Evolutionary conservation across 2,329 filamentous ascomycete species (phyloP).

Genomic region (Ophiocordyceps robertsii): DNA sequence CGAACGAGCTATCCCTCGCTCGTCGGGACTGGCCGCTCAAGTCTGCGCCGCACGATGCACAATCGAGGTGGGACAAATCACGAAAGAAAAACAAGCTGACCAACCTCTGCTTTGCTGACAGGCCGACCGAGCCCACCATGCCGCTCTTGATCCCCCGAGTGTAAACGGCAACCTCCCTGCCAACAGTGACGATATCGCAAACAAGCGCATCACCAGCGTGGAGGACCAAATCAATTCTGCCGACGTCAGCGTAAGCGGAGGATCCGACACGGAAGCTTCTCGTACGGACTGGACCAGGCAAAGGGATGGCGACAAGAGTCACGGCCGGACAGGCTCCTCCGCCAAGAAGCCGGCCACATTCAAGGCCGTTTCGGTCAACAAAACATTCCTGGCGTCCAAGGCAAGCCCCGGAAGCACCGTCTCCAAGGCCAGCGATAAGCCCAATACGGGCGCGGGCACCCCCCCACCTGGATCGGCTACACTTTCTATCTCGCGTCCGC

Average conservation of each 20-base stretch:
- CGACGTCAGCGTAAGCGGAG: conserved; percentile 57
- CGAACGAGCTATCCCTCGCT: background rate
- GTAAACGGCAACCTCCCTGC: conserved; percentile 32
- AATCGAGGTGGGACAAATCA: background rate
- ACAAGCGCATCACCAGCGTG: conserved; percentile 42
- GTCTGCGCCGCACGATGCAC: background rate
- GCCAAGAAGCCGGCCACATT: conserved; percentile 67
- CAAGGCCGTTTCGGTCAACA: conserved; percentile 77
- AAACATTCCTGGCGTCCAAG: conserved; percentile 70
- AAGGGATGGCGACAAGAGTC: conserved; percentile 43
- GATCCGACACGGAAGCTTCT: conserved; percentile 64
- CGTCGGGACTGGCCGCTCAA: background rate
- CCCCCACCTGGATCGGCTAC: conserved; percentile 31
- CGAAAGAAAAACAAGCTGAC: conserved; percentile 11
- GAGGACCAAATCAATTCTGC: conserved; percentile 48
- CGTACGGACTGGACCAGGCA: conserved; percentile 40
- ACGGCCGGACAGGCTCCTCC: conserved; percentile 43
- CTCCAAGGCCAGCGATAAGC: conserved; percentile 38
- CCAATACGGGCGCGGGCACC: conserved; percentile 29
- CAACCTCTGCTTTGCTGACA: conserved; percentile 3
- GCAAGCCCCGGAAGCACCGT: conserved; percentile 27
- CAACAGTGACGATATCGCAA: conserved; percentile 36
- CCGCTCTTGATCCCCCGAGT: conserved; percentile 25
- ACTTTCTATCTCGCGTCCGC: conserved; percentile 46
- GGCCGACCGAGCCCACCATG: conserved; percentile 31